Evolutionary conservation across 139 green algal genomes (phyloP).

Genomic region (Micractinium sp.): DNA sequence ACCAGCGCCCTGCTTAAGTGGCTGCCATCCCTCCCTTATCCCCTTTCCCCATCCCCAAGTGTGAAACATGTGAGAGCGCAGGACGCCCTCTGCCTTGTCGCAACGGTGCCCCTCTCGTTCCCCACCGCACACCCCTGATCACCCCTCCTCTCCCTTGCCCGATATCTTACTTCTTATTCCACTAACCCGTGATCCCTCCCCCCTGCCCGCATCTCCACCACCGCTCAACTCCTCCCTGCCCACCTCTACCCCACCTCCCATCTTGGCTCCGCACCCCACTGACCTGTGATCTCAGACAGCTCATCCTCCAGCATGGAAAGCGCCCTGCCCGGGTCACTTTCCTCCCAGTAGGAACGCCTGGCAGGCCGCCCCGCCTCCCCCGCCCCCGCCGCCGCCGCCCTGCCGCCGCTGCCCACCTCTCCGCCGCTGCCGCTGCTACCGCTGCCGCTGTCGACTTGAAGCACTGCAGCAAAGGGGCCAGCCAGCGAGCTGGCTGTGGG

Average conservation of each 20-base stretch:
- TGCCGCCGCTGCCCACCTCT: background rate
- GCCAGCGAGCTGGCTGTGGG: background rate
- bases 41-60: too few relatives aligned
- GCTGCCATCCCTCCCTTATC: background rate
- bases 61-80: too few relatives aligned
- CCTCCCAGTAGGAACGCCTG: conserved; percentile 19
- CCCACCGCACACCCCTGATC: too few relatives aligned
- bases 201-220: too few relatives aligned
- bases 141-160: too few relatives aligned
- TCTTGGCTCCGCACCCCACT: background rate
- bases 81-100: too few relatives aligned
- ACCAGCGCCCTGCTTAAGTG: background rate
- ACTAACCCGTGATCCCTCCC: too few relatives aligned
- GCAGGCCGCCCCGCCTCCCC: background rate
- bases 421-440: background rate
- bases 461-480: background rate
- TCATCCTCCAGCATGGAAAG: conserved; percentile 63
- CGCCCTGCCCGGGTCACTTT: conserved; percentile 27
- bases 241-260: background rate
- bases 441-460: background rate
- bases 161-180: too few relatives aligned
- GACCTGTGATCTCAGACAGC: conserved; percentile 33
- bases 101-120: too few relatives aligned
- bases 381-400: background rate
- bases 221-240: too few relatives aligned